Conservation (phyloP, 345 rosid genomes). For the Salix koriyanagi region DNA sequence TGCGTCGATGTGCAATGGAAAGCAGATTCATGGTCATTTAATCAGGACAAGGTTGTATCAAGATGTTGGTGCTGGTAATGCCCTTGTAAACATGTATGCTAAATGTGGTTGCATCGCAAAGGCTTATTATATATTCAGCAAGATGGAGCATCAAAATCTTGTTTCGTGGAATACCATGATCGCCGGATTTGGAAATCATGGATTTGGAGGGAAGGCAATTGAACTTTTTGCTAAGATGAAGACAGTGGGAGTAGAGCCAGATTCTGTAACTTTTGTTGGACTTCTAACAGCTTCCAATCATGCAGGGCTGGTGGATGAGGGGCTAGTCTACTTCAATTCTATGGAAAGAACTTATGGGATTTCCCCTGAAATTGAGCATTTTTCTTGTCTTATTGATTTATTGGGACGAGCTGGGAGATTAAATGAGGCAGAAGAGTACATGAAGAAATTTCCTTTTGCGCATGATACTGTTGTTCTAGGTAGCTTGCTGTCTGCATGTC, state of each 20-base stretch:
- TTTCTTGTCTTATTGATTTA: conserved; percentile 59
- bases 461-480: conserved; percentile 49
- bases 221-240: conserved; percentile 48
- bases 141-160: conserved; percentile 39
- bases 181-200: conserved; percentile 53
- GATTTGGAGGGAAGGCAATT: conserved; percentile 44
- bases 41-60: conserved; percentile 32
- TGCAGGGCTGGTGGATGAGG: conserved; percentile 54
- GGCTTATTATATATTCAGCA: conserved; percentile 35
- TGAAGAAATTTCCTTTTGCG: conserved; percentile 34
- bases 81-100: conserved; percentile 63
- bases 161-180: conserved; percentile 68
- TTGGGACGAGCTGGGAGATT: conserved; percentile 67
- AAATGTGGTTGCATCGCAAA: conserved; percentile 54
- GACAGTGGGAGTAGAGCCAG: conserved; percentile 36
- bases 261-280: conserved; percentile 54
- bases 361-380: conserved; percentile 49
- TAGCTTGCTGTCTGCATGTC: conserved; percentile 56
- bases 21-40: conserved; percentile 50
- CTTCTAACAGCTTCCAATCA: conserved; percentile 61
- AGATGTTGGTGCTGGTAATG: conserved; percentile 49
- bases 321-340: conserved; percentile 35
- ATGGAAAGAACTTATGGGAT: conserved; percentile 46
- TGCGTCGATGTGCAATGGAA: conserved; percentile 46
- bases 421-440: conserved; percentile 42